A percentile compares a stretch with the other conserved stretches of the same genome.
These are phyloP conservation scores for Arthrinium phaeospermum DNA, from an alignment of 2,329 filamentous ascomycete genomes.

Conservation along the genomic window DNA sequence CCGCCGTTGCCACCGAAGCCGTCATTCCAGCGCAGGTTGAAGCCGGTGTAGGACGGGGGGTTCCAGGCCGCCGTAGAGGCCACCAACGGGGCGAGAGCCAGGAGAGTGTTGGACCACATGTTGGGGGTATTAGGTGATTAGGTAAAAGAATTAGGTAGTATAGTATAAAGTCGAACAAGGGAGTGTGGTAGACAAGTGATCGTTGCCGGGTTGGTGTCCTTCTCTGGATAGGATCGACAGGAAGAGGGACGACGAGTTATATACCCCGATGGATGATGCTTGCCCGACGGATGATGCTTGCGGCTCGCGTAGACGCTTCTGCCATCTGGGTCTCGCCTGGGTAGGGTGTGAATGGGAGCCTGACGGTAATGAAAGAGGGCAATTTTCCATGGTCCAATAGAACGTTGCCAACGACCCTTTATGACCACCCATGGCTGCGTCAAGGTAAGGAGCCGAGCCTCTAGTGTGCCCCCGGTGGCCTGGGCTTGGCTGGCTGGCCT, in stretches of 20 bases:
- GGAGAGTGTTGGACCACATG: not conserved
- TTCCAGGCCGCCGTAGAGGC: not conserved
- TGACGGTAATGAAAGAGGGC: not conserved
- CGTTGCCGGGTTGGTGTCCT: not conserved
- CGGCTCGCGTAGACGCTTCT: not conserved
- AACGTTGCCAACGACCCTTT: not conserved
- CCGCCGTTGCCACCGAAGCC: conserved; percentile 49
- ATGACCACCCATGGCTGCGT: not conserved
- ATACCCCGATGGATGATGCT: not conserved
- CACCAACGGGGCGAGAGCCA: not conserved
- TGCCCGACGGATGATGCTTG: too few species aligned
- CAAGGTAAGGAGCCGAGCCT: not conserved
- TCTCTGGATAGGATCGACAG: not conserved
- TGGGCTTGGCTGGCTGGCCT: not conserved
- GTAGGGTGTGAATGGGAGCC: not conserved
- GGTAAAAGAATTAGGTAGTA: not conserved
- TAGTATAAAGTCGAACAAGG: not conserved
- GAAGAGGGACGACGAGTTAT: not conserved
- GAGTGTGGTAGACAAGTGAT: conserved; percentile 4
- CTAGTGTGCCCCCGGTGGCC: not conserved
- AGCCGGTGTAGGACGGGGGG: conserved; percentile 2
- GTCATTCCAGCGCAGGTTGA: conserved; percentile 9
- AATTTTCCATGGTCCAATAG: not conserved
- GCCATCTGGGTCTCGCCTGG: not conserved
- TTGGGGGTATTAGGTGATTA: not conserved